These are phyloP conservation scores for Actinidia polygama DNA, from an alignment of 179 eudicot species.

Conservation along the genomic window DNA sequence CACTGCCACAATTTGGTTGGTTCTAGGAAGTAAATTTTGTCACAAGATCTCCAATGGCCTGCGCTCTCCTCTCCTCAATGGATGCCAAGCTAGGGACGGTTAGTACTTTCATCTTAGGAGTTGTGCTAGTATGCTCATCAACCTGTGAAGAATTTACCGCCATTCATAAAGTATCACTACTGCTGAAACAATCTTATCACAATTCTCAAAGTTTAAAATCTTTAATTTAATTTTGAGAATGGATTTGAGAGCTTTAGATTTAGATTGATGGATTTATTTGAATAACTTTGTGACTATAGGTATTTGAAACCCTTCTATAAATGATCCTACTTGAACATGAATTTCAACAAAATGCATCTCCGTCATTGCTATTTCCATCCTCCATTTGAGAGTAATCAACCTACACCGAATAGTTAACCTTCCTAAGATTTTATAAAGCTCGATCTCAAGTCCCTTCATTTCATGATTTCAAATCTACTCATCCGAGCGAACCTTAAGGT, in stretches of 20 bases:
- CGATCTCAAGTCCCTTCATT: too few relatives aligned
- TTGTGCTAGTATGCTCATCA: conserved; percentile 42
- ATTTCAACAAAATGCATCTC: too few relatives aligned
- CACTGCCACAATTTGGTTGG: conserved; percentile 24
- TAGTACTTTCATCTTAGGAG: conserved; percentile 39
- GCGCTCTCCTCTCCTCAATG: conserved; percentile 70
- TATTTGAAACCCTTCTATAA: background rate
- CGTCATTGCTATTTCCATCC: too few relatives aligned
- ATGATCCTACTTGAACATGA: conserved; percentile 54
- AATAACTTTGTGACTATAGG: background rate
- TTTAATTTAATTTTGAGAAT: too few relatives aligned
- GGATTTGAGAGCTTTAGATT: too few relatives aligned
- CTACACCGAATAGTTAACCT: too few relatives aligned
- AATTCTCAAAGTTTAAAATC: too few relatives aligned
- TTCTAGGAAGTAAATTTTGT: conserved; percentile 18
- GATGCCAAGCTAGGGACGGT: conserved; percentile 65
- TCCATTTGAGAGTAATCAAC: too few relatives aligned
- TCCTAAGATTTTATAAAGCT: too few relatives aligned
- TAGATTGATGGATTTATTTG: background rate
- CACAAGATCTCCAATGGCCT: conserved; percentile 15
- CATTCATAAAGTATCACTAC: background rate
- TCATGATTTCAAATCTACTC: too few relatives aligned
- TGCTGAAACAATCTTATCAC: background rate
- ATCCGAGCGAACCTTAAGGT: too few relatives aligned
- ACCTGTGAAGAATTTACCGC: conserved; percentile 48